Percentiles rank a stretch among this genome's conserved stretches.
phyloP scores from a whole-genome alignment of 768 basidiomycete species.

The Lactarius pseudohatsudake region DNA sequence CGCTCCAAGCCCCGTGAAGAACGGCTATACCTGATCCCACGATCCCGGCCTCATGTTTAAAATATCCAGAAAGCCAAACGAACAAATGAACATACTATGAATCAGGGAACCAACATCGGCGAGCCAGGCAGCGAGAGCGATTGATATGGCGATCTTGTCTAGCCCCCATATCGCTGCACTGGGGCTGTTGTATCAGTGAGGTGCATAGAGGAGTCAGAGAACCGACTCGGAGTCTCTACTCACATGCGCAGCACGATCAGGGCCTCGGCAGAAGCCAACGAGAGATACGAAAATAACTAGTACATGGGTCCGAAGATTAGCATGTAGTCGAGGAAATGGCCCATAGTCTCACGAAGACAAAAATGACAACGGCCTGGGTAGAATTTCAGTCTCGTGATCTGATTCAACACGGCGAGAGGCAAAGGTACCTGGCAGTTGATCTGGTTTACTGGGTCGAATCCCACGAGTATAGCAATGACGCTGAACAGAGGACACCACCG shows the following conservation, averaged over 20 bases:
- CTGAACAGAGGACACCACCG: no score
- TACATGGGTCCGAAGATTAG: neutral
- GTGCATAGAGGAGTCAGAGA: neutral
- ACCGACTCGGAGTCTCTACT: neutral
- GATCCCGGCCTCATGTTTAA: neutral
- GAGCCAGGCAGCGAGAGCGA: neutral
- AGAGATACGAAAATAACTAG: conserved; percentile 4
- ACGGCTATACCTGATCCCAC: neutral
- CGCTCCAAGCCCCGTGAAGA: neutral
- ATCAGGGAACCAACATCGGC: neutral
- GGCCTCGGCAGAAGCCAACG: conserved; percentile 11
- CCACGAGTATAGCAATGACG: neutral
- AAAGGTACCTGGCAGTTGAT: neutral
- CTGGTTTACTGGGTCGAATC: neutral
- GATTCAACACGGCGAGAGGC: neutral
- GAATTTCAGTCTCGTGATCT: neutral
- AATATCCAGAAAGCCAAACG: neutral
- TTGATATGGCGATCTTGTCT: conserved; percentile 1
- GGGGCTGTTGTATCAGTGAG: neutral
- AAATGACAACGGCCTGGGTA: neutral
- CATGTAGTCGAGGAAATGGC: neutral
- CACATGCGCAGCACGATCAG: conserved; percentile 24
- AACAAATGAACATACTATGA: neutral
- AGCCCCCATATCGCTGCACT: conserved; percentile 13
- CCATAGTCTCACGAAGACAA: neutral